Percentiles rank a stretch among this genome's conserved stretches.
phyloP scores from a whole-genome alignment of 73 alveolate genomes.

The Vitrella brassicaformis region DNA sequence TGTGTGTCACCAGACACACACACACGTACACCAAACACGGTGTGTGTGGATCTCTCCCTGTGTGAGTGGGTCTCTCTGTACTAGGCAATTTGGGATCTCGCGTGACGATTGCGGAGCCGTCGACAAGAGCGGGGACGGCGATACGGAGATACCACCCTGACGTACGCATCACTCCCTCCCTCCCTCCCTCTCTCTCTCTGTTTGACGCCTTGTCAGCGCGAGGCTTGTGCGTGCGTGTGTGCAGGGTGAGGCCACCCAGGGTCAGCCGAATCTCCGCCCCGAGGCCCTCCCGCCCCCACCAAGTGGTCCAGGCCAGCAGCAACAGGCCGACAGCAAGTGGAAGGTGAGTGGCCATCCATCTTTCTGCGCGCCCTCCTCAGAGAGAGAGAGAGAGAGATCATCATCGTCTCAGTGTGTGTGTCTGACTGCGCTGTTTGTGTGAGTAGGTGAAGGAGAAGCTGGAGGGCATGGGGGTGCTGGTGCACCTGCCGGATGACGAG shows the following conservation, averaged over 20 bases:
- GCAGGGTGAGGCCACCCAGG: too few species aligned
- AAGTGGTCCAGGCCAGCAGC: too few species aligned
- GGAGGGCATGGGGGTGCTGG: neutral
- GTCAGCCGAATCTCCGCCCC: too few species aligned
- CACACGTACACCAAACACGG: too few species aligned
- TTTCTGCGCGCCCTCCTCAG: neutral
- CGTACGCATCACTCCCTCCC: too few species aligned
- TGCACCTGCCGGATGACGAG: neutral
- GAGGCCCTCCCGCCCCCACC: too few species aligned
- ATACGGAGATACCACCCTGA: neutral
- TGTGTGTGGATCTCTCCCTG: neutral
- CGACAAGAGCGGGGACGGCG: neutral
- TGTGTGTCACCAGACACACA: neutral
- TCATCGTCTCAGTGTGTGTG: too few species aligned
- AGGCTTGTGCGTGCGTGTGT: too few species aligned
- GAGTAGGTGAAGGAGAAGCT: neutral
- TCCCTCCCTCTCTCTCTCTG: too few species aligned
- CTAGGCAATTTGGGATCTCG: neutral
- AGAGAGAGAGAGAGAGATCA: neutral
- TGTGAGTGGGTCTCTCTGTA: too few species aligned
- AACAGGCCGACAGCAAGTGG: neutral
- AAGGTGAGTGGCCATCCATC: neutral
- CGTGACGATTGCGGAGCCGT: neutral
- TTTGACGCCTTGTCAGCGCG: too few species aligned
- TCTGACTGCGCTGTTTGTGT: too few species aligned